Percentiles rank a stretch among this genome's conserved stretches.
Conservation (phyloP, 2,329 filamentous ascomycete species). For the Proliferodiscus dingleyae region DNA sequence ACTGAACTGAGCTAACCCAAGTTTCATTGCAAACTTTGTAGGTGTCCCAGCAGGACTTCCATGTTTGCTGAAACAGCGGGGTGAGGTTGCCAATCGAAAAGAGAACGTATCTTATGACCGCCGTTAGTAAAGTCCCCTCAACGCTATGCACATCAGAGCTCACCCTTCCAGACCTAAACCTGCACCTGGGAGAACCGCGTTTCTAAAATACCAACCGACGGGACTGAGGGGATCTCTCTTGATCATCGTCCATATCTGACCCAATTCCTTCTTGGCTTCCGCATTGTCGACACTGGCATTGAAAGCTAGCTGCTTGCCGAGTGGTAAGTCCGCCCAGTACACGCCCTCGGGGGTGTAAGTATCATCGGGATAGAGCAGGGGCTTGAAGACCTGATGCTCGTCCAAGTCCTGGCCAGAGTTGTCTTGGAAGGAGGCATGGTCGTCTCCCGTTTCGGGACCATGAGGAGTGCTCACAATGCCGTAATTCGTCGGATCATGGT, state of each 20-base stretch:
- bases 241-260: slow-evolving; percentile 67
- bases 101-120: slow-evolving; percentile 68
- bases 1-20: slow-evolving; percentile 81
- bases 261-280: slow-evolving; percentile 65
- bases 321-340: slow-evolving; percentile 88
- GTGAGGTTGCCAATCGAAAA: slow-evolving; percentile 95
- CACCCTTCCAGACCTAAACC: slow-evolving; percentile 84
- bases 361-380: slow-evolving; percentile 82
- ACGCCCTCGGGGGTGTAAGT: slow-evolving; percentile 74
- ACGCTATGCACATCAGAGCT: slow-evolving; percentile 18
- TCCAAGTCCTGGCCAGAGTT: slow-evolving; percentile 7
- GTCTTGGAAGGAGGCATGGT: slow-evolving; percentile 20
- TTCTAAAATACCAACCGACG: slow-evolving; percentile 79
- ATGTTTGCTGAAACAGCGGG: slow-evolving; percentile 72
- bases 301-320: slow-evolving; percentile 67
- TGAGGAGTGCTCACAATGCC: slow-evolving; percentile 28
- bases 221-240: slow-evolving; percentile 83
- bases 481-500: slow-evolving; percentile 26
- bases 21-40: slow-evolving; percentile 64
- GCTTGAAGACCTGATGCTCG: slow-evolving; percentile 60
- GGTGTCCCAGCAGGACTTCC: slow-evolving; percentile 70
- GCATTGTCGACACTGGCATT: slow-evolving; percentile 66
- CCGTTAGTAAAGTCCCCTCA: slow-evolving; percentile 8
- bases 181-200: slow-evolving; percentile 87
- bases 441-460: slow-evolving; percentile 30